Evolutionary conservation across 2,329 filamentous ascomycete species (phyloP).

Genomic region (Aurifilum marmelostoma): DNA sequence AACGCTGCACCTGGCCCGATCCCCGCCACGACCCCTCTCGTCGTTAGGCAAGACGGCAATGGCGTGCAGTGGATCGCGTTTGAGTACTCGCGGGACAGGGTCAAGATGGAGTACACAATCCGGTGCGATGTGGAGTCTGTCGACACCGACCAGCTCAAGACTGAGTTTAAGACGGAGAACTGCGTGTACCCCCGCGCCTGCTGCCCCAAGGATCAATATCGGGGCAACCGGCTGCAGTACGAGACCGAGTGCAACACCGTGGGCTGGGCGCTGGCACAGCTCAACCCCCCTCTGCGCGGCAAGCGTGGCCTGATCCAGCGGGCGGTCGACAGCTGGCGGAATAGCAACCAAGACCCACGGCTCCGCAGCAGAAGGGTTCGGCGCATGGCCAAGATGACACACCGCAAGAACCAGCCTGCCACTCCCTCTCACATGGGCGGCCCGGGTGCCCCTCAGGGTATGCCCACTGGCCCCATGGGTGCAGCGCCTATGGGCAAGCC

Average conservation of each 20-base stretch:
- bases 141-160: constrained; percentile 79
- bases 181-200: constrained; percentile 96
- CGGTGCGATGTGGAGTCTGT: constrained; percentile 97
- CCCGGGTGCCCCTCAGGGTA: constrained; percentile 65
- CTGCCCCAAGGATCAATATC: constrained; percentile 93
- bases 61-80: constrained; percentile 99
- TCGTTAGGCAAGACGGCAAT: constrained; percentile 92
- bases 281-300: constrained; percentile 87
- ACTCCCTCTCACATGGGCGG: constrained; percentile 57
- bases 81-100: constrained; percentile 93
- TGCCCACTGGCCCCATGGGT: constrained; percentile 60
- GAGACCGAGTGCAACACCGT: constrained; percentile 99
- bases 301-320: constrained; percentile 96
- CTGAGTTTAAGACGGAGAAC: constrained; percentile 97
- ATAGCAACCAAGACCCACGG: constrained; percentile 95
- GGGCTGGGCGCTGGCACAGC: constrained; percentile 95
- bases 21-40: constrained; percentile 90
- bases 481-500: constrained; percentile 65
- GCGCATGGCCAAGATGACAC: constrained; percentile 95
- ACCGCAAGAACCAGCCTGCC: constrained; percentile 71
- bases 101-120: constrained; percentile 99
- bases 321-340: constrained; percentile 97
- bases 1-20: constrained; percentile 95
- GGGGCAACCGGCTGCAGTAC: constrained; percentile 92
- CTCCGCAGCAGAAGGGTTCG: constrained; percentile 89